Conservation (phyloP, 805 yeast species). For the Candida hungchunana region DNA sequence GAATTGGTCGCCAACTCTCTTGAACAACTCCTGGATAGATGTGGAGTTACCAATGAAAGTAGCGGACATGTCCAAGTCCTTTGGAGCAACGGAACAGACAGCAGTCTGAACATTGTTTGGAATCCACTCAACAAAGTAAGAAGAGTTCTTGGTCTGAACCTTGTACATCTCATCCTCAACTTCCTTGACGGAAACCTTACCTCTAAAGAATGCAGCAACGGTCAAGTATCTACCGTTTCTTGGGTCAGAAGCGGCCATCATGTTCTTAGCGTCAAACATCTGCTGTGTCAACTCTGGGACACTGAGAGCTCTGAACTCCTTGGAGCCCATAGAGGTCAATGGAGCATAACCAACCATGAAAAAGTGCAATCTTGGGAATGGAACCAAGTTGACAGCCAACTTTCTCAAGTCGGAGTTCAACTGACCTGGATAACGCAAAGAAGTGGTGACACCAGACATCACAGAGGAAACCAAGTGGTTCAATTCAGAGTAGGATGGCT, state of each 20-base stretch:
- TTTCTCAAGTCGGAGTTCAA: slow-evolving; percentile 96
- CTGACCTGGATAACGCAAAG: slow-evolving; percentile 95
- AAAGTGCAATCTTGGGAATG: slow-evolving; percentile 99
- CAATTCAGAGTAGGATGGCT: slow-evolving; percentile 83
- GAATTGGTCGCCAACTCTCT: slow-evolving; percentile 93
- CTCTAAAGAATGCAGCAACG: slow-evolving; percentile 94
- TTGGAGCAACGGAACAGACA: slow-evolving; percentile 92
- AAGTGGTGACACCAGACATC: slow-evolving; percentile 95
- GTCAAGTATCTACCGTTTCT: slow-evolving; percentile 98
- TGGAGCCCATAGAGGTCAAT: slow-evolving; percentile 84
- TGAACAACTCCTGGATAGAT: slow-evolving; percentile 98
- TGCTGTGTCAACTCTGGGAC: slow-evolving; percentile 95
- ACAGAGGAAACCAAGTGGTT: slow-evolving; percentile 96
- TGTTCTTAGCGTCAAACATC: slow-evolving; percentile 97
- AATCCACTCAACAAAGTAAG: slow-evolving; percentile 98
- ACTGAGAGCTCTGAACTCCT: slow-evolving; percentile 90
- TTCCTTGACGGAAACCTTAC: slow-evolving; percentile 97
- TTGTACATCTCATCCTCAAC: slow-evolving; percentile 94
- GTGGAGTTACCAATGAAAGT: slow-evolving; percentile 97
- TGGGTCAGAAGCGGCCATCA: slow-evolving; percentile 99
- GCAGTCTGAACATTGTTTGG: slow-evolving; percentile 99
- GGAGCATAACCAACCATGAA: slow-evolving; percentile 98
- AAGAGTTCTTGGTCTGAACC: slow-evolving; percentile 90
- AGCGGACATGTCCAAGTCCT: slow-evolving; percentile 86
- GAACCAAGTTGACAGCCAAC: slow-evolving; percentile 97